Evolutionary conservation across 2,329 filamentous ascomycete genomes (phyloP).

Genomic region (Colletotrichum kahawae): DNA sequence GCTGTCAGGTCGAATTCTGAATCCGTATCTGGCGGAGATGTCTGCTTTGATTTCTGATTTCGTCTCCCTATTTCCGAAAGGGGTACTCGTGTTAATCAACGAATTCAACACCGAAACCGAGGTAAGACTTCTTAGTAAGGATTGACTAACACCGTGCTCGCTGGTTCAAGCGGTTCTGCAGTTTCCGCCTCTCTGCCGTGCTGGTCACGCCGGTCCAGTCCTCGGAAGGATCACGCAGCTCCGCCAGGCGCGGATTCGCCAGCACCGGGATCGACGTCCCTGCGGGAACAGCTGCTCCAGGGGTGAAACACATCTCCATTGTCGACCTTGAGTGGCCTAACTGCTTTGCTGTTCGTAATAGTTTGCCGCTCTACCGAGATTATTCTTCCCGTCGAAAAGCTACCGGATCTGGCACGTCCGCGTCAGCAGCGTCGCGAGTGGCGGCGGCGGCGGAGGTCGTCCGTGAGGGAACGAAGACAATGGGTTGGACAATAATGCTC

Average conservation of each 20-base stretch:
- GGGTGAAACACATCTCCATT: slow-evolving; percentile 11
- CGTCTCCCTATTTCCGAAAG: not conserved
- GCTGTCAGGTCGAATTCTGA: not conserved
- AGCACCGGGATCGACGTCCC: not conserved
- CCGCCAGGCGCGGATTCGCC: not conserved
- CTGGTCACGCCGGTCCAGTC: slow-evolving; percentile 38
- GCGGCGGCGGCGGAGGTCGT: not conserved
- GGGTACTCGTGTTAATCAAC: not conserved
- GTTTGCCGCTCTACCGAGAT: not conserved
- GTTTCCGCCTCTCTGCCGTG: slow-evolving; percentile 23
- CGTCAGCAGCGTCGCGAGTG: not conserved
- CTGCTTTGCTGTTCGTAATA: not conserved
- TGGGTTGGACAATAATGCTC: not conserved
- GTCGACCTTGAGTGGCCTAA: not conserved
- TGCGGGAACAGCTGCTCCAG: not conserved
- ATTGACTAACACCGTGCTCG: slow-evolving; percentile 9
- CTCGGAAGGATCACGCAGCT: slow-evolving; percentile 23
- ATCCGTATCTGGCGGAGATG: not conserved
- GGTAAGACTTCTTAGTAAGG: not conserved
- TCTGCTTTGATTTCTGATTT: not conserved
- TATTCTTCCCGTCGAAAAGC: not conserved
- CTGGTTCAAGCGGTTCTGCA: slow-evolving; percentile 21
- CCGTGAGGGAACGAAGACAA: not conserved
- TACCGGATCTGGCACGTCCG: not conserved
- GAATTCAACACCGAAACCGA: not conserved